Conservation (phyloP, 768 basidiomycete species). For the Mrakia gelida region DNA sequence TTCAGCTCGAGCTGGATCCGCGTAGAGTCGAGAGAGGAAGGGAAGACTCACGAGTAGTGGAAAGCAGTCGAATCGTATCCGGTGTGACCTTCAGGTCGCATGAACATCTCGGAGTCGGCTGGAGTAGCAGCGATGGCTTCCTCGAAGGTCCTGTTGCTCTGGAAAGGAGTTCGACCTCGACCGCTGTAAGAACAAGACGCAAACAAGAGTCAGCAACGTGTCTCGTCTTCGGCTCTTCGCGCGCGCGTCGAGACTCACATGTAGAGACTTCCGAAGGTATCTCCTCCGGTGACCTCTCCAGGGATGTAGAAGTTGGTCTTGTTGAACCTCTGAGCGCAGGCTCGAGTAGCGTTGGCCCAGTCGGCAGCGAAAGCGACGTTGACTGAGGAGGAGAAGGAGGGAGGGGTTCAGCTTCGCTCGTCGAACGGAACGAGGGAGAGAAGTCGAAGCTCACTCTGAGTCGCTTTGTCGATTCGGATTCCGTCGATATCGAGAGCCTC, state of each 20-base stretch:
- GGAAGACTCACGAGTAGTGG: slow-evolving; percentile 63
- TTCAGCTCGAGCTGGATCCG: background rate
- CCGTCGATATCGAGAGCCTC: slow-evolving; percentile 84
- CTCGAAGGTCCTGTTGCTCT: slow-evolving; percentile 63
- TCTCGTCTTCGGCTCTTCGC: background rate
- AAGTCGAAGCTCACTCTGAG: slow-evolving; percentile 50
- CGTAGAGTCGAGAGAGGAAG: background rate
- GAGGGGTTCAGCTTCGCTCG: no score
- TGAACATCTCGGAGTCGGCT: slow-evolving; percentile 66
- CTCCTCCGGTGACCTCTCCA: slow-evolving; percentile 91
- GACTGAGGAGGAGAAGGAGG: slow-evolving; percentile 43
- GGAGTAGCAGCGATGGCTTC: slow-evolving; percentile 65
- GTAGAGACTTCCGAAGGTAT: slow-evolving; percentile 79
- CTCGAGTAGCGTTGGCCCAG: slow-evolving; percentile 70
- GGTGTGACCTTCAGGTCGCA: slow-evolving; percentile 60
- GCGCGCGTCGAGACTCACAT: slow-evolving; percentile 53
- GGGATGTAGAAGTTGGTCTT: slow-evolving; percentile 87
- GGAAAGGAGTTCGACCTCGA: slow-evolving; percentile 75
- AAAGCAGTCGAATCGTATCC: slow-evolving; percentile 77
- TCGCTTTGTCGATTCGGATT: slow-evolving; percentile 92
- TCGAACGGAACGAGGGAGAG: no score
- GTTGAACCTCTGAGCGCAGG: slow-evolving; percentile 64
- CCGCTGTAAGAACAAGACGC: slow-evolving; percentile 46
- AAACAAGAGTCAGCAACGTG: background rate
- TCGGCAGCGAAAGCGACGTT: slow-evolving; percentile 71